Conservation (phyloP, 2,329 filamentous ascomycete species). For the Pochonia chlamydosporia region DNA sequence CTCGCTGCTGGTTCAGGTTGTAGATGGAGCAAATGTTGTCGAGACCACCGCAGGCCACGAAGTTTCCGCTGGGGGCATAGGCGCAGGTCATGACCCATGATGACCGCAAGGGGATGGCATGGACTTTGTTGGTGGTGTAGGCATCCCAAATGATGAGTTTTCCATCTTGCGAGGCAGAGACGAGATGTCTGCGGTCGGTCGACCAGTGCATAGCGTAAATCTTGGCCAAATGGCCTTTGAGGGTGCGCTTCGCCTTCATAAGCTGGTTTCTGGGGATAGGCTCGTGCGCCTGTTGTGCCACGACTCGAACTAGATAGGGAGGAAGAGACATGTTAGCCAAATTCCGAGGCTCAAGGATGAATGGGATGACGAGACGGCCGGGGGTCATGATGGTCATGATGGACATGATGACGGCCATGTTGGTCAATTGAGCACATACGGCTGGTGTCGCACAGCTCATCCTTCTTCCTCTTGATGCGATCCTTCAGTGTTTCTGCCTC, state of each 20-base stretch:
- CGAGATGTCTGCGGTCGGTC: constrained; percentile 91
- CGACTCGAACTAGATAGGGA: constrained; percentile 67
- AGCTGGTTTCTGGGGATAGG: constrained; percentile 81
- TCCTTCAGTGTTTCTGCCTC: constrained; percentile 98
- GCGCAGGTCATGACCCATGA: constrained; percentile 99
- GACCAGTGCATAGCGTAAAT: constrained; percentile 99
- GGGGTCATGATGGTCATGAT: not conserved
- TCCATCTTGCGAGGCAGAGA: constrained; percentile 96
- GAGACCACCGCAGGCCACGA: constrained; percentile 94
- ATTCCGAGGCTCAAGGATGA: not conserved
- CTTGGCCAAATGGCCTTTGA: constrained; percentile 97
- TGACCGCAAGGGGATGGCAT: constrained; percentile 92
- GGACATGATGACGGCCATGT: not conserved
- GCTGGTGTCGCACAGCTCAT: constrained; percentile 96
- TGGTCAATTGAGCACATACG: constrained; percentile 58
- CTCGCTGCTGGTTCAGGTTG: constrained; percentile 88
- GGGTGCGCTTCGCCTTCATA: constrained; percentile 95
- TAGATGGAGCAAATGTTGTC: constrained; percentile 99
- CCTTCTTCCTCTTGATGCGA: constrained; percentile 99
- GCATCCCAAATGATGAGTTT: constrained; percentile 99
- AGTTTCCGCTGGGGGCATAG: constrained; percentile 96
- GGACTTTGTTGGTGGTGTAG: constrained; percentile 99
- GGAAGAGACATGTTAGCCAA: constrained; percentile 17
- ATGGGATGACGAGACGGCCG: not conserved
- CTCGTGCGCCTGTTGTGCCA: constrained; percentile 89